Conservation (phyloP, 495 filamentous ascomycete species). For the Elasticomyces elasticus region DNA sequence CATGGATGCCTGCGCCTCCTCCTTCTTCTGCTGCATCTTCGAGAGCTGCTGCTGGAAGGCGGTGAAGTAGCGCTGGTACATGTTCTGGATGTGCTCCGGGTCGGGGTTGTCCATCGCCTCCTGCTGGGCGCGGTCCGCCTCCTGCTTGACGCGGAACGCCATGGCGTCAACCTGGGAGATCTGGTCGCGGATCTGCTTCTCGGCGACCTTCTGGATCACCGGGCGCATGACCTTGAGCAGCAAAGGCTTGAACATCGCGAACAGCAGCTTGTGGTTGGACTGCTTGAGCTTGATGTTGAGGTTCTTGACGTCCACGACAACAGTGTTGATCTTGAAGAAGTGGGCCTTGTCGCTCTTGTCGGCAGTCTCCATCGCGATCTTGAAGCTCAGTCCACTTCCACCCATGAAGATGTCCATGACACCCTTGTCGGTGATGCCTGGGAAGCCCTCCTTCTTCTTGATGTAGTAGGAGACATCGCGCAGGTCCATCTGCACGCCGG, state of each 20-base stretch:
- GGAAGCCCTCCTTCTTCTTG: conserved; percentile 93
- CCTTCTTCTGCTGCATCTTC: conserved; percentile 57
- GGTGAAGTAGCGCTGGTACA: conserved; percentile 72
- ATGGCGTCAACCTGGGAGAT: conserved; percentile 61
- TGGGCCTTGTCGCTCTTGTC: conserved; percentile 64
- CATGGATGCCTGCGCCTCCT: conserved; percentile 34
- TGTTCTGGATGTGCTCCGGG: conserved; percentile 68
- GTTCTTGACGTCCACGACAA: conserved; percentile 73
- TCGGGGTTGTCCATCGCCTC: conserved; percentile 52
- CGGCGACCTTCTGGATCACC: conserved; percentile 72
- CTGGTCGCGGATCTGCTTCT: conserved; percentile 75
- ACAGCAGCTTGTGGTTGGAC: conserved; percentile 88
- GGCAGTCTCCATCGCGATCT: conserved; percentile 75
- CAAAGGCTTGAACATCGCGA: conserved; percentile 78
- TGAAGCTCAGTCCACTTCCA: conserved; percentile 83
- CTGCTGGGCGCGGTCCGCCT: conserved; percentile 62
- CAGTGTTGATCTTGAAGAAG: conserved; percentile 90
- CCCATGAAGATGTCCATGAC: conserved; percentile 84
- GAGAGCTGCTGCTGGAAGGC: conserved; percentile 66
- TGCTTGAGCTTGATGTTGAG: conserved; percentile 84
- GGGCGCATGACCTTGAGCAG: conserved; percentile 77
- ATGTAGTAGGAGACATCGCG: conserved; percentile 88
- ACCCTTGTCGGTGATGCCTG: conserved; percentile 77
- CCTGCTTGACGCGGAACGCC: conserved; percentile 64
- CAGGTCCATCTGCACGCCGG: conserved; percentile 80